A percentile compares a stretch with the other conserved stretches of the same genome.
These are phyloP conservation scores for Penicillium malachiteum DNA, from an alignment of 495 filamentous ascomycete genomes.

Conservation along the genomic window DNA sequence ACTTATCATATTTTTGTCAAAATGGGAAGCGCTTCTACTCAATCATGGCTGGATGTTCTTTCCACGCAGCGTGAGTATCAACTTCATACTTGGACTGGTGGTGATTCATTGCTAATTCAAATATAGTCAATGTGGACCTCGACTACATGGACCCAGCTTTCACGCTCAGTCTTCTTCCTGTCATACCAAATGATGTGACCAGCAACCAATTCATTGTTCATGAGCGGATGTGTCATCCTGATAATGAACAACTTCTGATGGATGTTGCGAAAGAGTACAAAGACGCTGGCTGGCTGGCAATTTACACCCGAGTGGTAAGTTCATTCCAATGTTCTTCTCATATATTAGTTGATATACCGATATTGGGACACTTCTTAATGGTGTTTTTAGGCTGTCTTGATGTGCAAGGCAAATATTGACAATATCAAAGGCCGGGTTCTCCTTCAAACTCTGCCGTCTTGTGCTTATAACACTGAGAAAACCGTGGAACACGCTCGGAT, in stretches of 20 bases:
- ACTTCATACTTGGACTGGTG: not conserved
- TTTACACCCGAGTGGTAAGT: not conserved
- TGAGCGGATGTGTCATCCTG: conserved; percentile 1
- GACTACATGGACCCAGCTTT: conserved; percentile 6
- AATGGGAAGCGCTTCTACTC: not conserved
- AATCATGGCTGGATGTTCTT: not conserved
- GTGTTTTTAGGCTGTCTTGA: not conserved
- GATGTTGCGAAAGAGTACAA: not conserved
- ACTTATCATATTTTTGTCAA: not conserved
- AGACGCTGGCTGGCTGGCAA: not conserved
- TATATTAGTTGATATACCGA: not conserved
- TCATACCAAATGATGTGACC: conserved; percentile 1
- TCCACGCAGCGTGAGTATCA: not conserved
- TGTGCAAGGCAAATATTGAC: conserved; percentile 2
- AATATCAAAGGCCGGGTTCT: conserved; percentile 1
- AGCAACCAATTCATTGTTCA: conserved; percentile 5
- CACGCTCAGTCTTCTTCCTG: not conserved
- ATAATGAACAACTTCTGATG: not conserved
- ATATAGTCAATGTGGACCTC: conserved; percentile 3
- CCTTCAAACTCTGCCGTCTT: not conserved
- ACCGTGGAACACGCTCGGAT: not conserved
- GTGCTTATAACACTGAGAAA: not conserved
- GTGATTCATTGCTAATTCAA: not conserved
- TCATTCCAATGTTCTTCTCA: not conserved
- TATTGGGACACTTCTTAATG: not conserved